Base-by-base conservation (phyloP, 2,329 filamentous ascomycete genomes). In the Hirsutella rhossiliensis region DNA sequence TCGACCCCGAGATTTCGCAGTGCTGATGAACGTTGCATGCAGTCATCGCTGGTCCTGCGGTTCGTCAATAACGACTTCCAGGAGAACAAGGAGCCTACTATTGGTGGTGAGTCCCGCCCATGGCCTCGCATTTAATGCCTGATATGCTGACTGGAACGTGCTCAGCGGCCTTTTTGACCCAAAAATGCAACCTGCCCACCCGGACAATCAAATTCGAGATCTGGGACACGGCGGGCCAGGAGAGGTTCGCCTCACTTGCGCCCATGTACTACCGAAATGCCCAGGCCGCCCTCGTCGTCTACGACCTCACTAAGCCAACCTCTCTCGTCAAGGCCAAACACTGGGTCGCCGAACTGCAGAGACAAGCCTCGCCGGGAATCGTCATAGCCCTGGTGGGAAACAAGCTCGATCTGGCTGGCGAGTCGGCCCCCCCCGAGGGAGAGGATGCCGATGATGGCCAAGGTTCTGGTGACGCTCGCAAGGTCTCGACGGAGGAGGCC, bases 31-130 rank as follows among this genome's bases (percentile, higher is more conserved):
- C 4, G 3, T 19, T 9, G 13, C 9, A 13, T 19, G 9, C 32
- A 94, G 92, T 97, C 92, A 41, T 98, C 92, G 39, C 81, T 98
- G 47, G 92, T 98, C 50, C 77, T 98, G 62, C 87, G 92, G 60
- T 98, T 98, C 68, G 92, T 98, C 62, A 97, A 97, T 76, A 92
- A 98, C 70, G 90, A 97, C 68, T 98, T 98, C 60, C 92, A 98
- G 72, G 92, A 97, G 69, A 97, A 97, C 69, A 97, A 97, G 74
- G 92, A 98, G 66, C 92, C 92, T 49, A 98, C 92, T 52, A 98
- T 98, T 68, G 92, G 92, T 75, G 88, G 88, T 94, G 76, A 52
- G 75, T 66, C 43, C n/a, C 44, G 30, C 37, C 51, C 41, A 42
- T 17, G 28, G 29, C 39, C 28, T 27, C 13, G 18, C 42, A 11